phyloP scores from a whole-genome alignment of 495 filamentous ascomycete species.

The Tuber calosporum region DNA sequence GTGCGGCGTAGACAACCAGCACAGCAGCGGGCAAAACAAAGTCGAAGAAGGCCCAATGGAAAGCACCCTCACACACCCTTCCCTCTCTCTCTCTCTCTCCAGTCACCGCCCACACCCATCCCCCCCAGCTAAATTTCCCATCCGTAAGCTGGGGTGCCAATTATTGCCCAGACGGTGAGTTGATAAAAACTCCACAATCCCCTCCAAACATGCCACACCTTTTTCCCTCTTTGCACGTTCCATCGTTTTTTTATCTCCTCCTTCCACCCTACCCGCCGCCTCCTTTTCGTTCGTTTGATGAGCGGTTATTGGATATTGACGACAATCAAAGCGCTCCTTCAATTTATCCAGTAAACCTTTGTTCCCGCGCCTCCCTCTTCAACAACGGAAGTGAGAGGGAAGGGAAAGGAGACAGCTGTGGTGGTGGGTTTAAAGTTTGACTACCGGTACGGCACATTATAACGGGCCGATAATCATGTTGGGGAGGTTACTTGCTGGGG shows the following conservation, averaged over 20 bases:
- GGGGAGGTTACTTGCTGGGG: slow-evolving; percentile 13
- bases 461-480: slow-evolving; percentile 12
- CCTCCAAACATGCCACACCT: background rate
- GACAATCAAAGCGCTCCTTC: background rate
- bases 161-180: background rate
- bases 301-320: background rate
- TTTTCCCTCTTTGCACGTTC: background rate
- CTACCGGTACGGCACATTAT: background rate
- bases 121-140: background rate
- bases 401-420: background rate
- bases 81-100: background rate
- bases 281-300: background rate
- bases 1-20: background rate
- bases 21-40: background rate
- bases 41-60: background rate
- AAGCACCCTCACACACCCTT: background rate
- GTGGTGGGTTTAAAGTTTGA: background rate
- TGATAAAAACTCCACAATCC: slow-evolving; percentile 4
- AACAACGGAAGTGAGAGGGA: background rate
- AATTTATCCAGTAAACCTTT: background rate
- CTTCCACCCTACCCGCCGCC: background rate
- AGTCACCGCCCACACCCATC: background rate
- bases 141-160: background rate
- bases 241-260: background rate
- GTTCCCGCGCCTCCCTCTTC: background rate